These are phyloP conservation scores for Limnomonas spitsbergensis DNA, from an alignment of 139 green algal species.

Conservation along the genomic window DNA sequence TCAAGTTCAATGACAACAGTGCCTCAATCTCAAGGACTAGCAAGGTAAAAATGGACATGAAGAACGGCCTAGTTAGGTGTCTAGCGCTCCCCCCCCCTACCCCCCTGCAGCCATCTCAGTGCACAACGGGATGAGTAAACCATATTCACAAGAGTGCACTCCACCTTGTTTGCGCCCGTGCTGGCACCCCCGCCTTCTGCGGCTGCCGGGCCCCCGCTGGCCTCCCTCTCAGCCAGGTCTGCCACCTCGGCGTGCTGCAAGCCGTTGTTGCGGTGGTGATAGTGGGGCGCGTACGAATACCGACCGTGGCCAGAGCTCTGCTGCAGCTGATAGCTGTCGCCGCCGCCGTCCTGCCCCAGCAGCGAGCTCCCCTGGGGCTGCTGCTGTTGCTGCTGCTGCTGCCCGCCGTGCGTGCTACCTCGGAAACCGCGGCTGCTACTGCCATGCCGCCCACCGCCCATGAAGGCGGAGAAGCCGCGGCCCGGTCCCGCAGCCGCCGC, in stretches of 20 bases:
- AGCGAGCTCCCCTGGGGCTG: not conserved
- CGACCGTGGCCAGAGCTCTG: not conserved
- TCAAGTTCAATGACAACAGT: too few relatives aligned
- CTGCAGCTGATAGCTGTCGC: not conserved
- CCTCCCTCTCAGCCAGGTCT: not conserved
- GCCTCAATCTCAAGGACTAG: too few relatives aligned
- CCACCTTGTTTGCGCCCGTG: not conserved
- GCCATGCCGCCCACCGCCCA: not conserved
- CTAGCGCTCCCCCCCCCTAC: too few relatives aligned
- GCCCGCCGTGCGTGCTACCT: not conserved
- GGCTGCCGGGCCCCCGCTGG: not conserved
- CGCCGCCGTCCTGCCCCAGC: not conserved
- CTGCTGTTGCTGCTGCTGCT: not conserved
- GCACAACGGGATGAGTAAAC: too few relatives aligned
- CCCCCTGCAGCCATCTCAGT: too few relatives aligned
- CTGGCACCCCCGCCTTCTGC: not conserved
- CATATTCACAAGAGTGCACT: too few relatives aligned
- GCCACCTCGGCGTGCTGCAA: not conserved
- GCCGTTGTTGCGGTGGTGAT: too few relatives aligned
- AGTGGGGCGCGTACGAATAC: too few relatives aligned
- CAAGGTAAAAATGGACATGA: too few relatives aligned
- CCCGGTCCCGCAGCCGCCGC: not conserved
- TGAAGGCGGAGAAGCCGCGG: too few relatives aligned
- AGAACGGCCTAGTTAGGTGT: too few relatives aligned
- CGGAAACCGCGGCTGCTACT: not conserved